These are phyloP conservation scores for Uronychia binucleata DNA, from an alignment of 73 alveolate genomes.

Conservation along the genomic window DNA sequence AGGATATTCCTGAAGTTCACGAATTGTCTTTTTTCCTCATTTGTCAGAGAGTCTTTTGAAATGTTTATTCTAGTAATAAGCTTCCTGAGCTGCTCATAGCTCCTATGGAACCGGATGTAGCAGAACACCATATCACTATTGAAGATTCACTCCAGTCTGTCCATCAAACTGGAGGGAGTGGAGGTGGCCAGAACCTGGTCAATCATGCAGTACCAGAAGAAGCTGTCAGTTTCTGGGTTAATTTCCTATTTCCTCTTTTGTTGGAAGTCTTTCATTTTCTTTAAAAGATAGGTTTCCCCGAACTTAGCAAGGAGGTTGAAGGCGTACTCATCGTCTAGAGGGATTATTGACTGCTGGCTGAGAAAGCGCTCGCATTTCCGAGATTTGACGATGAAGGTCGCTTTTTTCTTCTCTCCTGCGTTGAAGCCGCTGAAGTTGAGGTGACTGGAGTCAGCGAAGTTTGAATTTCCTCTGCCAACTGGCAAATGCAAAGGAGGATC, in stretches of 20 bases:
- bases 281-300: neutral
- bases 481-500: too few species aligned
- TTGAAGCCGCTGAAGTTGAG: neutral
- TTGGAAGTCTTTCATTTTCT: neutral
- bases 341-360: neutral
- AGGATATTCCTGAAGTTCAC: constrained; percentile 21
- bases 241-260: neutral
- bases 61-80: neutral
- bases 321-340: neutral
- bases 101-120: neutral
- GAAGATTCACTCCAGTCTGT: neutral
- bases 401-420: neutral
- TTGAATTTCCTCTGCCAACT: too few species aligned
- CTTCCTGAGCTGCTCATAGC: neutral
- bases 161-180: neutral
- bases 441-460: neutral
- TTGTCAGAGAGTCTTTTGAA: neutral
- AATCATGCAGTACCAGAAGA: neutral
- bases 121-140: neutral
- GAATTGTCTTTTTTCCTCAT: constrained; percentile 26
- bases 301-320: neutral
- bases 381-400: neutral
- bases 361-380: neutral
- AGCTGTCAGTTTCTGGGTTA: neutral
- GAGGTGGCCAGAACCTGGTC: neutral